These are phyloP conservation scores for Nannochloropsis granulata DNA, from an alignment of 108 stramenopile species.

Conservation along the genomic window DNA sequence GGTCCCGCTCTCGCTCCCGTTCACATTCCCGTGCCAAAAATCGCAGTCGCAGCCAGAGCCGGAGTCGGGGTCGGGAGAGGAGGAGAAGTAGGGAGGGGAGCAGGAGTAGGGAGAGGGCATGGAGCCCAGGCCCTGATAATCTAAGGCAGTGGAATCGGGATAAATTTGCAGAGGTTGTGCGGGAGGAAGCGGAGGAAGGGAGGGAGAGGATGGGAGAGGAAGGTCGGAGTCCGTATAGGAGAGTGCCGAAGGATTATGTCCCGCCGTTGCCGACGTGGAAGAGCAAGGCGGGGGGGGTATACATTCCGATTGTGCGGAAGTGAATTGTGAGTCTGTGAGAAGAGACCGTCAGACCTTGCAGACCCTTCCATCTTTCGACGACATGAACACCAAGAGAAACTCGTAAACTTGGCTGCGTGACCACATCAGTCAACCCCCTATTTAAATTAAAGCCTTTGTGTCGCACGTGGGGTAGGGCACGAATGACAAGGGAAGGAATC, in stretches of 20 bases:
- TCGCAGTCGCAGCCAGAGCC: background rate
- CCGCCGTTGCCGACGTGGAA: background rate
- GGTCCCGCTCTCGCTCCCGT: background rate
- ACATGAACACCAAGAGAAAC: too few species aligned
- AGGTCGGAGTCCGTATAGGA: background rate
- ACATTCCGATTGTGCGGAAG: background rate
- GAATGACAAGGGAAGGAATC: too few species aligned
- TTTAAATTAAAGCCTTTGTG: too few species aligned
- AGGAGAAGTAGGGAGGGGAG: background rate
- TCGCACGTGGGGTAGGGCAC: too few species aligned
- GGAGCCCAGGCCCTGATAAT: background rate
- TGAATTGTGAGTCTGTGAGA: background rate
- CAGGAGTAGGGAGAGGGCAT: background rate
- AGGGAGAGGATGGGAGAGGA: background rate
- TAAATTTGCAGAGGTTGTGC: background rate
- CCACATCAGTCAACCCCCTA: too few species aligned
- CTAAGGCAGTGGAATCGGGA: background rate
- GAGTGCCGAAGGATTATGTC: background rate
- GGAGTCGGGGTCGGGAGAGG: background rate
- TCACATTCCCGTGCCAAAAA: background rate
- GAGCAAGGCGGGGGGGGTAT: background rate
- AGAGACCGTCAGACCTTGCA: too few species aligned
- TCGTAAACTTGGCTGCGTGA: too few species aligned
- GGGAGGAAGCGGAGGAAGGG: background rate
- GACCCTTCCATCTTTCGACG: too few species aligned